Base-by-base conservation (phyloP, 2,329 filamentous ascomycete genomes). In the Curvularia verruculosa region DNA sequence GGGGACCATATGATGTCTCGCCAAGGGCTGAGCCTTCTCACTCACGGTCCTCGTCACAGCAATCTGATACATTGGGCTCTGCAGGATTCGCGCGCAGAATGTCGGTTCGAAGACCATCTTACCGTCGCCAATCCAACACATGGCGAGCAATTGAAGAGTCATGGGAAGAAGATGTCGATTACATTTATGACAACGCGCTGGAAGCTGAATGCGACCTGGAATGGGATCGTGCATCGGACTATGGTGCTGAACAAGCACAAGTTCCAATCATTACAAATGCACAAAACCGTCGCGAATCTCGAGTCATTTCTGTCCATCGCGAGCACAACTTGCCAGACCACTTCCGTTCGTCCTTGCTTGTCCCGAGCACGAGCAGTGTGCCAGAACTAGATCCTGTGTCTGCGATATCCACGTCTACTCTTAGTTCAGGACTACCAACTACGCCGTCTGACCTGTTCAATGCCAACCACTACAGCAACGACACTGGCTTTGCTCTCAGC, bases 161-260 rank as follows among this genome's bases (percentile, higher is more conserved):
- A 1, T 87, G 85, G 85, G 85, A 87, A 64, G 84, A 85, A 37
- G 84, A 86, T 58, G 84, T 87, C 54, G 85, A 87, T 61, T 87
- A 84, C 65, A 85, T 83, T 65, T 87, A 87, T 63, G 82, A 86
- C 58, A 82, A 85, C 66, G 83, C 83, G 24, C 81, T 84, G 5
- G 85, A 87, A 70, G 84, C 85, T 1, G 82, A 84, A 50, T 86
- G 83, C 61, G 80, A 87, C 59, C 86, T 85, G 55, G 83, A 87
- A 56, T 87, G 85, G 84, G 78, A 81, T 54, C 76, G 67, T 37
- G 60, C 60, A 23, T 75, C 67, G 8, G 64, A 63, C 24, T 64
- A 70, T n/a, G 63, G 60, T 28, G 68, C 49, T 66, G 59, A 49
- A 70, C 75, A 79, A 49, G 71, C 78, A 50, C 76, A 78, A 31